Evolutionary conservation across 1,139 yeast species (phyloP).

Genomic region (Taphrina betulina): DNA sequence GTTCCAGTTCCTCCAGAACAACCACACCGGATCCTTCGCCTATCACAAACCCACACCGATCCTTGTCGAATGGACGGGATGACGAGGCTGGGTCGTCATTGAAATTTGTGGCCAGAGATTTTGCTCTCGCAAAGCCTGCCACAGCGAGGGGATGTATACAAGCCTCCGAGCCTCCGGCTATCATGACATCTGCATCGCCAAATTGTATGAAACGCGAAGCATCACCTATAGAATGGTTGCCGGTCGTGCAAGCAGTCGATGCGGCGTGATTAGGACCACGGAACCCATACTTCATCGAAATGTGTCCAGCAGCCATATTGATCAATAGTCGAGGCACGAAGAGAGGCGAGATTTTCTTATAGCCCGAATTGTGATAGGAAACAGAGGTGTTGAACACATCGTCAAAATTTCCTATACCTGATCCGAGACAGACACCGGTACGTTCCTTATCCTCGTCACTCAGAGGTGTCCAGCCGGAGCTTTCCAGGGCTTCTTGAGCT

Average conservation of each 20-base stretch:
- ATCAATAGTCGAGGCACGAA: slow-evolving; percentile 79
- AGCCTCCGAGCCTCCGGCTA: slow-evolving; percentile 92
- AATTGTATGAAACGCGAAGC: slow-evolving; percentile 75
- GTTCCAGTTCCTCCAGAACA: slow-evolving; percentile 61
- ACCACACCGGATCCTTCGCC: slow-evolving; percentile 91
- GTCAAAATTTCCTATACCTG: slow-evolving; percentile 87
- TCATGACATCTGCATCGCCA: slow-evolving; percentile 80
- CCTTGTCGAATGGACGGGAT: slow-evolving; percentile 82
- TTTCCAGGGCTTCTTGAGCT: slow-evolving; percentile 53
- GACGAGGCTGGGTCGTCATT: slow-evolving; percentile 64
- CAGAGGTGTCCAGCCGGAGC: slow-evolving; percentile 60
- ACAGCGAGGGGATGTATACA: slow-evolving; percentile 82
- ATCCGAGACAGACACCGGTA: slow-evolving; percentile 80
- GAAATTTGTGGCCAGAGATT: slow-evolving; percentile 66
- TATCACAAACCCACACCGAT: slow-evolving; percentile 82
- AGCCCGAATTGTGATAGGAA: slow-evolving; percentile 55
- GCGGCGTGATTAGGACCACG: slow-evolving; percentile 83
- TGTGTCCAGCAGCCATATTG: slow-evolving; percentile 94
- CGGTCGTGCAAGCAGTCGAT: slow-evolving; percentile 96
- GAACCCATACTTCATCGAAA: slow-evolving; percentile 68
- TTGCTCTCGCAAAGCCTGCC: slow-evolving; percentile 89
- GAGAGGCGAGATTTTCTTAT: slow-evolving; percentile 74
- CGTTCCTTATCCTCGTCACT: slow-evolving; percentile 45
- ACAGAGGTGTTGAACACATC: slow-evolving; percentile 66
- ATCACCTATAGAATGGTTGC: slow-evolving; percentile 90